These are phyloP conservation scores for Spergularia marina DNA, from an alignment of 148 eudicot genomes.

Conservation along the genomic window DNA sequence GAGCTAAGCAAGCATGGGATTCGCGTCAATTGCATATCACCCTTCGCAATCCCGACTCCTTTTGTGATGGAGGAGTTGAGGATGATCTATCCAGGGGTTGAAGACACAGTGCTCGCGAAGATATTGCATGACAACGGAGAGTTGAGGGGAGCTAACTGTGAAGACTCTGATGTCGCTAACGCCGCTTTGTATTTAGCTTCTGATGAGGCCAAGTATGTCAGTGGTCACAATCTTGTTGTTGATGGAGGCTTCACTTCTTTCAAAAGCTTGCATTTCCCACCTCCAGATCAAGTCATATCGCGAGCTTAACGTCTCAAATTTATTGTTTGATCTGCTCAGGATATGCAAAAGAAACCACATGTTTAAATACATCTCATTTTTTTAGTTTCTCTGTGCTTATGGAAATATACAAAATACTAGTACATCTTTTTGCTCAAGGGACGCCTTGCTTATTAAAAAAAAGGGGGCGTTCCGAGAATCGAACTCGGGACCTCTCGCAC, in stretches of 20 bases:
- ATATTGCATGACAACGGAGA: conserved; percentile 43
- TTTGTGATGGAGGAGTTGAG: conserved; percentile 57
- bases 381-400: too few relatives aligned
- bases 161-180: conserved; percentile 62
- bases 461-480: conserved; percentile 27
- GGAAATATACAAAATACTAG: too few relatives aligned
- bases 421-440: too few relatives aligned
- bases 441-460: too few relatives aligned
- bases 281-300: conserved; percentile 32
- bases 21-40: conserved; percentile 73
- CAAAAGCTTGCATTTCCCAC: conserved; percentile 42
- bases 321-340: too few relatives aligned
- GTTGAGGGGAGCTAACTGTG: conserved; percentile 53
- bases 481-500: conserved; percentile 50
- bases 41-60: conserved; percentile 61
- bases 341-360: too few relatives aligned
- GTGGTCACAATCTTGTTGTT: conserved; percentile 75
- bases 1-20: conserved; percentile 74
- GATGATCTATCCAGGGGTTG: conserved; percentile 44
- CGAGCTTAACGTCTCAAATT: too few relatives aligned
- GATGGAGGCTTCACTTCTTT: conserved; percentile 77
- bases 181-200: conserved; percentile 77
- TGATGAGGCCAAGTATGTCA: conserved; percentile 77
- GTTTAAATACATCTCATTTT: too few relatives aligned
- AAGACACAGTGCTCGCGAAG: conserved; percentile 28